A percentile compares a stretch with the other conserved stretches of the same genome.
Conservation (phyloP, 495 filamentous ascomycete species). For the Halenospora varia region DNA sequence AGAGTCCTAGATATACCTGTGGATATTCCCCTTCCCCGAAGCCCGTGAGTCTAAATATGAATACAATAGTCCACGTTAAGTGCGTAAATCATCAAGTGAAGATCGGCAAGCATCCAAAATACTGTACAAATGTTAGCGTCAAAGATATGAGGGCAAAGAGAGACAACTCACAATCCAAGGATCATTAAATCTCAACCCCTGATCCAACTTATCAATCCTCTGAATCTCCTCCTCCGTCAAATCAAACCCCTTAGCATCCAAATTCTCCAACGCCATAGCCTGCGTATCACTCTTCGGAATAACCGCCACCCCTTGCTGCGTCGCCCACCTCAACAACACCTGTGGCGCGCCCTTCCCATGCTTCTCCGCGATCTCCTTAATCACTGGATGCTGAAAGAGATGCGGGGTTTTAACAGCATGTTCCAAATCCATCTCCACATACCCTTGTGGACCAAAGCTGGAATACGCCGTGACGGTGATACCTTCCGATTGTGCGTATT, state of each 20-base stretch:
- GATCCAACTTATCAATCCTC: constrained; percentile 62
- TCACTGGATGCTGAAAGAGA: constrained; percentile 64
- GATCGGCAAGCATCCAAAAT: not conserved
- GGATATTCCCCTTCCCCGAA: too few relatives aligned
- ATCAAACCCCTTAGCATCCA: constrained; percentile 65
- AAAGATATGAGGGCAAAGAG: not conserved
- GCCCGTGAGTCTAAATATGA: too few relatives aligned
- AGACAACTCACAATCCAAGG: constrained; percentile 31
- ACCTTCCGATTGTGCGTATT: constrained; percentile 65
- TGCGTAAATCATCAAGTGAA: not conserved
- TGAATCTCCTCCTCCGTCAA: constrained; percentile 62
- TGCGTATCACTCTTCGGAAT: constrained; percentile 69
- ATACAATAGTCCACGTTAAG: too few relatives aligned
- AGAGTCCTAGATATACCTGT: too few relatives aligned
- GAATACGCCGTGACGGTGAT: constrained; percentile 87
- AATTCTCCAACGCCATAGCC: constrained; percentile 50
- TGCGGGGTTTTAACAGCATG: constrained; percentile 60
- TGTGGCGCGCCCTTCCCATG: constrained; percentile 75
- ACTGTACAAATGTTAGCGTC: not conserved
- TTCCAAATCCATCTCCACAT: constrained; percentile 75
- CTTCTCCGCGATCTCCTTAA: constrained; percentile 65
- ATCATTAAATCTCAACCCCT: constrained; percentile 76
- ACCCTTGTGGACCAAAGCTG: constrained; percentile 81
- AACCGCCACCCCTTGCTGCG: constrained; percentile 84
- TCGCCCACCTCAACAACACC: constrained; percentile 87